Percentiles rank a stretch among this genome's conserved stretches.
Evolutionary conservation across 192 early-diverging fungal species (phyloP).

Genomic region (Spizellomyces sp.): DNA sequence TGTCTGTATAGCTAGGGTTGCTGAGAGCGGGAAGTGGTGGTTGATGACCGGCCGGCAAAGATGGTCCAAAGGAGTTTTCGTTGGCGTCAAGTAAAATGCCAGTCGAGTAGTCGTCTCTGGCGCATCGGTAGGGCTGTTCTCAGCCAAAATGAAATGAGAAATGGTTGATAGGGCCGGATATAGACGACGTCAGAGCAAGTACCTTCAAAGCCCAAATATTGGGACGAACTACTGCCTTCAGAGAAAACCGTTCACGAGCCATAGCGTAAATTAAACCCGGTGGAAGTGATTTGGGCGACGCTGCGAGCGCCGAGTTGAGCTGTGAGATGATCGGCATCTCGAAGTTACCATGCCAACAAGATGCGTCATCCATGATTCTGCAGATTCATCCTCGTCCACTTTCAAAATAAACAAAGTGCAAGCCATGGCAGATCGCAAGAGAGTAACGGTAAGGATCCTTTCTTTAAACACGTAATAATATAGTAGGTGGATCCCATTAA

Average conservation of each 20-base stretch:
- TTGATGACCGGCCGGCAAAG: constrained; percentile 19
- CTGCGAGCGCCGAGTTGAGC: too few species aligned
- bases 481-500: too few species aligned
- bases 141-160: neutral
- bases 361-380: too few species aligned
- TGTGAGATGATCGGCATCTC: too few species aligned
- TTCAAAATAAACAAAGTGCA: too few species aligned
- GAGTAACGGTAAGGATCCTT: too few species aligned
- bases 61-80: constrained; percentile 91
- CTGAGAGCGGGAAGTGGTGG: neutral
- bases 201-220: constrained; percentile 51
- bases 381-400: too few species aligned
- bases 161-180: neutral
- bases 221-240: constrained; percentile 46
- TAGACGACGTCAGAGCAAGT: constrained; percentile 6
- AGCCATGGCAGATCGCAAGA: too few species aligned
- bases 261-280: neutral
- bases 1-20: constrained; percentile 24
- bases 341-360: too few species aligned
- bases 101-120: constrained; percentile 92
- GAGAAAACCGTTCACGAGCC: constrained; percentile 22
- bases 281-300: neutral
- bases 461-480: too few species aligned
- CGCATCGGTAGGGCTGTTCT: constrained; percentile 88
- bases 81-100: constrained; percentile 99